These are phyloP conservation scores for Phylloporus arenicola DNA, from an alignment of 768 basidiomycete genomes.

Conservation along the genomic window DNA sequence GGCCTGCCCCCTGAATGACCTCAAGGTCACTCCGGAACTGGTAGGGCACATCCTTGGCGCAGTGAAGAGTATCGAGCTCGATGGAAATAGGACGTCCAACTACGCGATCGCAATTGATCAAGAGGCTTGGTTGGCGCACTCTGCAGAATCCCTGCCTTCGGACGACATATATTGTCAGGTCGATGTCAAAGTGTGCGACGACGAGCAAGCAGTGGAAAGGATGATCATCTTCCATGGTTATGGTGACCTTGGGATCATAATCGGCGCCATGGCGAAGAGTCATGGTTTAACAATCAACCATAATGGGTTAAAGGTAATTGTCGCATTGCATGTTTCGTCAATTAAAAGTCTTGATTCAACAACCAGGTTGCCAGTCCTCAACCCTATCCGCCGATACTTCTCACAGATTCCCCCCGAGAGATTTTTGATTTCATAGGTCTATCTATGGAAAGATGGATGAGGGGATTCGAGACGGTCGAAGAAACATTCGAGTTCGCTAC, in stretches of 20 bases:
- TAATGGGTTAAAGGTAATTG: conserved; percentile 54
- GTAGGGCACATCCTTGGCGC: conserved; percentile 45
- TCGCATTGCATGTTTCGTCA: neutral
- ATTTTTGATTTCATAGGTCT: conserved; percentile 56
- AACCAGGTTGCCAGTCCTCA: conserved; percentile 25
- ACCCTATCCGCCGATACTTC: conserved; percentile 37
- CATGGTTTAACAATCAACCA: conserved; percentile 45
- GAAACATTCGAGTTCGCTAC: conserved; percentile 57
- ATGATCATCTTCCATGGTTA: conserved; percentile 55
- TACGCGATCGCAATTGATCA: conserved; percentile 47
- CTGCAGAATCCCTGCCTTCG: conserved; percentile 2
- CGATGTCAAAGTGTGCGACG: conserved; percentile 56
- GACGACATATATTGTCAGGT: conserved; percentile 41
- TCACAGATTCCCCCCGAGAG: conserved; percentile 44
- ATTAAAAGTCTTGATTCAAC: conserved; percentile 10
- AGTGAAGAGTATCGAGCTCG: conserved; percentile 39
- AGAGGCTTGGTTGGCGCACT: conserved; percentile 34
- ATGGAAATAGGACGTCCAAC: conserved; percentile 55
- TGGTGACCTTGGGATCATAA: conserved; percentile 69
- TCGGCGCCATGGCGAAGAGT: conserved; percentile 51
- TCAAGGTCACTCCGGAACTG: conserved; percentile 29
- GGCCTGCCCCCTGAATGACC: conserved; percentile 32
- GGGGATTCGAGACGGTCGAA: conserved; percentile 50
- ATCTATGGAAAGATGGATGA: conserved; percentile 43
- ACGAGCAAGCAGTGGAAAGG: conserved; percentile 46